These are phyloP conservation scores for Erythrophleum ivorense DNA, from an alignment of 331 rosid genomes.

Conservation along the genomic window DNA sequence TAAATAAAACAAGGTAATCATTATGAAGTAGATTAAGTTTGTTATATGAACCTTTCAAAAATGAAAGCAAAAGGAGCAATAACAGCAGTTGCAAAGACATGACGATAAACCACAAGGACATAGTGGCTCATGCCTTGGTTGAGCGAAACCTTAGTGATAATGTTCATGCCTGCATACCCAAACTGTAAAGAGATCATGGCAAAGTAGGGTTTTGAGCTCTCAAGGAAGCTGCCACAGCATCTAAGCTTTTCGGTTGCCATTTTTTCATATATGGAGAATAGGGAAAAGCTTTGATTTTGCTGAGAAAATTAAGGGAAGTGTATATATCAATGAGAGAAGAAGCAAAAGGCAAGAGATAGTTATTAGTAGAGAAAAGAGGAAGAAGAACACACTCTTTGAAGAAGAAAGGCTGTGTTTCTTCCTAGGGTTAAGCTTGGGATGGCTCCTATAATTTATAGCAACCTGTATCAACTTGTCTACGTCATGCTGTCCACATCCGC, in stretches of 20 bases:
- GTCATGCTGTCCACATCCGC: constrained; percentile 1
- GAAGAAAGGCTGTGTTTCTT: constrained; percentile 54
- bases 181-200: constrained; percentile 91
- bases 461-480: constrained; percentile 2
- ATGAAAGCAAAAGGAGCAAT: constrained; percentile 80
- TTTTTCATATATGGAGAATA: constrained; percentile 25
- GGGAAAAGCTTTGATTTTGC: not conserved
- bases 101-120: constrained; percentile 93
- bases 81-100: constrained; percentile 73
- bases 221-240: constrained; percentile 51
- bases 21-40: too few relatives aligned
- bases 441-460: constrained; percentile 52
- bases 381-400: constrained; percentile 44
- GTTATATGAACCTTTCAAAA: constrained; percentile 66
- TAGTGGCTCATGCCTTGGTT: constrained; percentile 95
- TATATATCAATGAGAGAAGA: not conserved
- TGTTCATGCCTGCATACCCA: constrained; percentile 95
- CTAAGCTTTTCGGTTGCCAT: constrained; percentile 56
- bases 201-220: constrained; percentile 73
- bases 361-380: constrained; percentile 22
- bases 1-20: too few relatives aligned
- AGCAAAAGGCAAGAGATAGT: not conserved
- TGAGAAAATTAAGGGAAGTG: not conserved
- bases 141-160: constrained; percentile 85
- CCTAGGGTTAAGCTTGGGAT: constrained; percentile 40